Base-by-base conservation (phyloP, 177 flowering plant genomes). In the Vitis hybrid region DNA sequence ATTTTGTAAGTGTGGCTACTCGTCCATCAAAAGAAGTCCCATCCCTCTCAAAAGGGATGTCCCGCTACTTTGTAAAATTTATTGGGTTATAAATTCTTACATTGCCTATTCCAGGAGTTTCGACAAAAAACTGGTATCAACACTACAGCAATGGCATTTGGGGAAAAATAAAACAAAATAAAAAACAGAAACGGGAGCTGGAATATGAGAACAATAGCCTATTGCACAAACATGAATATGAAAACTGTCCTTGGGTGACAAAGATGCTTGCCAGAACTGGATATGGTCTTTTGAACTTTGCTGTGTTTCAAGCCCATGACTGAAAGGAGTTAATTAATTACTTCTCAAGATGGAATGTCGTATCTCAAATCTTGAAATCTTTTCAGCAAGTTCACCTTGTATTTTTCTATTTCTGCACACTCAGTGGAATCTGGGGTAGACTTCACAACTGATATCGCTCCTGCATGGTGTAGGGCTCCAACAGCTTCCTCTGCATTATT, bases 401-500 rank as follows among this genome's bases (percentile, higher is more conserved):
- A 85, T 69, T 71, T 78, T 67, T 70, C 73, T 29, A 83, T 64
- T 67, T 88, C 90, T 14, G 78, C 77, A 74, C 86, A 84, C 19
- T 86, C 88, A 1, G 22, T 9, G 5, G 90, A 85, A 63, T 76
- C 73, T 26, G 95, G 89, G 50, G 85, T 82, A 55, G 89, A 79
- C 61, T 60, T 85, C 39, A 93, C 75, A 48, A 85, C 78, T 49
- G 86, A 69, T 52, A 86, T 57, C 14, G 89, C 96, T 66, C 94
- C 94, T 74, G 88, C 88, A 58, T 76, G 71, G 65, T 87, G 80
- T 33, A 93, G 78, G 64, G 86, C 82, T 60, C 70, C 80, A 59
- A 66, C 84, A 61, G 84, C 94, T 75, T 73, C 84, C 74, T 87
- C 98, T 93, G 87, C 75, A 78, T 60, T 49, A 52, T n/a, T 10